A percentile compares a stretch with the other conserved stretches of the same genome.
Evolutionary conservation across 1,284 basidiomycete species (phyloP).

Genomic region (Cronartium quercuum): DNA sequence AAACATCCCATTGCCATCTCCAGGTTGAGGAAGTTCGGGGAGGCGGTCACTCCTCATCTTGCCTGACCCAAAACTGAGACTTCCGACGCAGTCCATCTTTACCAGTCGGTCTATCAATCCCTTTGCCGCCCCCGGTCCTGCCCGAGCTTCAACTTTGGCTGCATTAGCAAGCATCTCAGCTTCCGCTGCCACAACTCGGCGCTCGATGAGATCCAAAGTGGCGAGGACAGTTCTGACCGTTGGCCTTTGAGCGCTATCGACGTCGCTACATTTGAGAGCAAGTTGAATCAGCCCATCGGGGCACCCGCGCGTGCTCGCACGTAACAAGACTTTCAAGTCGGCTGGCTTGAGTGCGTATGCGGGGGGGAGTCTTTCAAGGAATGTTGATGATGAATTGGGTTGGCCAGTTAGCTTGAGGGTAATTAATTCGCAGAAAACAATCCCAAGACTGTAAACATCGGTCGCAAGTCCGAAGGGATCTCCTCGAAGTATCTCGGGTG

Average conservation of each 20-base stretch:
- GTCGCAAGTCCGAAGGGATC: conserved; percentile 86
- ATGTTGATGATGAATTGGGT: conserved; percentile 55
- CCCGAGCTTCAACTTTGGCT: neutral
- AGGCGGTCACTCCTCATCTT: neutral
- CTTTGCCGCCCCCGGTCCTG: neutral
- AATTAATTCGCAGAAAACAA: conserved; percentile 89
- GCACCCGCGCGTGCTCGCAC: conserved; percentile 65
- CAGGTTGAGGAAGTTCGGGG: neutral
- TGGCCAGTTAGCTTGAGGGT: conserved; percentile 72
- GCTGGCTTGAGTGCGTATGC: conserved; percentile 68
- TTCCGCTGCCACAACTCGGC: conserved; percentile 65
- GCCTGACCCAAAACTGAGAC: conserved; percentile 15
- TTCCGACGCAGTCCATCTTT: conserved; percentile 13
- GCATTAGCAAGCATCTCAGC: conserved; percentile 50
- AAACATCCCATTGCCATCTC: neutral
- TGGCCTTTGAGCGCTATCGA: conserved; percentile 66
- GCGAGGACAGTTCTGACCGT: conserved; percentile 69
- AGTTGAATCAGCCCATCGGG: conserved; percentile 71
- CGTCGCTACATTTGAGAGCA: conserved; percentile 67
- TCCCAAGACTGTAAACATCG: conserved; percentile 87
- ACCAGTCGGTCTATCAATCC: neutral
- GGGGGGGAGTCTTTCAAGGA: conserved; percentile 60
- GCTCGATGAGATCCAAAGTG: conserved; percentile 68
- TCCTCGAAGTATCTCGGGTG: conserved; percentile 83
- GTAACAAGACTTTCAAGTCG: conserved; percentile 58